These are phyloP conservation scores for Austroboletus niveus DNA, from an alignment of 1,284 basidiomycete genomes.

Conservation along the genomic window DNA sequence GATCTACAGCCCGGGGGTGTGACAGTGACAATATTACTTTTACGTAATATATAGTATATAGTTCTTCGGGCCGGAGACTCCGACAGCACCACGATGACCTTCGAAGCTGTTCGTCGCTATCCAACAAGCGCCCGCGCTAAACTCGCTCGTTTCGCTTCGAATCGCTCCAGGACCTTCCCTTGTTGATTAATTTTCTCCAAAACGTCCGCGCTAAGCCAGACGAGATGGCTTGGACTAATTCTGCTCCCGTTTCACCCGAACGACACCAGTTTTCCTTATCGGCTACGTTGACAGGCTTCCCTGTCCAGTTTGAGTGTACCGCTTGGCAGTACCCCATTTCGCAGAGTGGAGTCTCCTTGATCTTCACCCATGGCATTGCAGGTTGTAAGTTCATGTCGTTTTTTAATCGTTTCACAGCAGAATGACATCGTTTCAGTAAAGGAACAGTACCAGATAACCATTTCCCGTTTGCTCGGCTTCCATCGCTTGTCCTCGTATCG, in stretches of 20 bases:
- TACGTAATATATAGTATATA: too few relatives aligned
- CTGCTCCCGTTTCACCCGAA: slow-evolving; percentile 13
- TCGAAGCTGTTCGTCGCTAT: too few relatives aligned
- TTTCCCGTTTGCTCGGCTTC: slow-evolving; percentile 39
- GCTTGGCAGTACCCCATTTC: slow-evolving; percentile 30
- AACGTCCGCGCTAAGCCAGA: neutral
- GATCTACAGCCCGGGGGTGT: too few relatives aligned
- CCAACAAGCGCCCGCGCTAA: too few relatives aligned
- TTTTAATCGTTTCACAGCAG: neutral
- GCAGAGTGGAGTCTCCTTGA: slow-evolving; percentile 21
- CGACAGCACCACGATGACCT: too few relatives aligned
- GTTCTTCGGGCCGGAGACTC: too few relatives aligned
- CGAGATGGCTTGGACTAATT: neutral
- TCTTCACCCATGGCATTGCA: slow-evolving; percentile 28
- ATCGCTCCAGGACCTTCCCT: too few relatives aligned
- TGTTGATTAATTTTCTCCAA: too few relatives aligned
- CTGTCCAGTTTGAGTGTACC: slow-evolving; percentile 17
- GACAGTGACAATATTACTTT: too few relatives aligned
- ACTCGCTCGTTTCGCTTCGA: too few relatives aligned
- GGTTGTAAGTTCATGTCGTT: slow-evolving; percentile 23
- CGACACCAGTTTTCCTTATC: slow-evolving; percentile 17
- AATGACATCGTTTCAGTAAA: slow-evolving; percentile 38
- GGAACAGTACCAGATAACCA: slow-evolving; percentile 50
- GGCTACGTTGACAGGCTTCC: slow-evolving; percentile 14
- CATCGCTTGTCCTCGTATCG: slow-evolving; percentile 25